Evolutionary conservation across 225 moss, liverwort and hornwort species (phyloP), one percentile per base, ranked within the genome.

Genomic region (Bryum argenteum): DNA sequence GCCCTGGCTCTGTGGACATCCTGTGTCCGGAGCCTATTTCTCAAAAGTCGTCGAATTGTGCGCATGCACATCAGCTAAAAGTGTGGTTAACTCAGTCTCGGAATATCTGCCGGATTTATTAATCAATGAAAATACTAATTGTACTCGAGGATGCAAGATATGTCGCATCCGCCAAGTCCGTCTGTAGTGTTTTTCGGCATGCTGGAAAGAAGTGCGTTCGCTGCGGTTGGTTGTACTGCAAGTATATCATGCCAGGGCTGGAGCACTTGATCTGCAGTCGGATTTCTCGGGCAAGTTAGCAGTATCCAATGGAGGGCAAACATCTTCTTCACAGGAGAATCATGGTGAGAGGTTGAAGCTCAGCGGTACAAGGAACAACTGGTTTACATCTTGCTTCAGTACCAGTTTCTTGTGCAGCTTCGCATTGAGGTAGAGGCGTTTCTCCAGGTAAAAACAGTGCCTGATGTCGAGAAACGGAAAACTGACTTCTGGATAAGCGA

Each of bases 401-500:
- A 66, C 19, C 0, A 0, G 2, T 11, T 1, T 9, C 8, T 84
- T 11, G 75, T 47, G 50, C 87, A 81, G 59, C 78, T 87, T 40
- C 80, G 78, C 1, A 17, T 87, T 10, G 87, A 87, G 47, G 66
- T 78, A 3, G 83, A 87, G 26, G 16, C 78, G 0, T 70, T 42
- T 50, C 52, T 87, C n/a, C 87, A 81, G 56, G 51, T 80, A 0
- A 86, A 83, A 57, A n/a, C 21, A 3, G 86, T 86, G 6, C 14
- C 61, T 0, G 80, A 77, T 0, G 72, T 53, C 18, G 83, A 86
- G n/a, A 78, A 69, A 62, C 68, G 40, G 15, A 66, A 16, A 24
- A 77, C 62, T 2, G 87, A 87, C 41, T 75, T 78, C 42, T 87
- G 83, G 87, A 8, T 87, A 0, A 78, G 83, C 11, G 80, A 87